phyloP scores from a whole-genome alignment of 805 yeast species.

The Myxozyma monticola region DNA sequence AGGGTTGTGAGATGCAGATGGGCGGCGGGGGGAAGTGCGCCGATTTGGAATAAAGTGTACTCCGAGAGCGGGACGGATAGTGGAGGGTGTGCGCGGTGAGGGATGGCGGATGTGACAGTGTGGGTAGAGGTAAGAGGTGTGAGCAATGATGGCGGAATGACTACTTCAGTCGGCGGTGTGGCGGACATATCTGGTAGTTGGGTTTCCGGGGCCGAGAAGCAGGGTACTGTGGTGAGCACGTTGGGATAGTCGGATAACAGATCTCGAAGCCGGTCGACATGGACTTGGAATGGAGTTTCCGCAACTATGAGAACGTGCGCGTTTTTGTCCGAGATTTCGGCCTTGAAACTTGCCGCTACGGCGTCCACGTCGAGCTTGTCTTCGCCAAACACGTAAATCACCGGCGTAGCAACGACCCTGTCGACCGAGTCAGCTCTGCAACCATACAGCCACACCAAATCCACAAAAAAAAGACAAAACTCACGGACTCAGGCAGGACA shows the following conservation, averaged over 20 bases:
- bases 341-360: slow-evolving; percentile 45
- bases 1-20: slow-evolving; percentile 72
- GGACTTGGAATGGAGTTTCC: slow-evolving; percentile 28
- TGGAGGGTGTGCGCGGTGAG: slow-evolving; percentile 31
- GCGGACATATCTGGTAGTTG: neutral
- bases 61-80: slow-evolving; percentile 41
- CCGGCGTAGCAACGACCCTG: slow-evolving; percentile 61
- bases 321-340: slow-evolving; percentile 44
- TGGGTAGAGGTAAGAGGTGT: neutral
- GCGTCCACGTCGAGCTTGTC: slow-evolving; percentile 52
- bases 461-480: neutral
- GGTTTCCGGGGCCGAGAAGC: neutral
- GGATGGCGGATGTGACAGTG: slow-evolving; percentile 16
- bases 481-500: slow-evolving; percentile 81
- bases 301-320: slow-evolving; percentile 44
- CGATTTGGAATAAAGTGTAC: slow-evolving; percentile 67
- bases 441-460: no score
- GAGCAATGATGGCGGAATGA: slow-evolving; percentile 9
- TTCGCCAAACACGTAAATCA: slow-evolving; percentile 76
- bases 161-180: slow-evolving; percentile 10
- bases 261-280: slow-evolving; percentile 13
- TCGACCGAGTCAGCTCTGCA: neutral
- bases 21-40: slow-evolving; percentile 75
- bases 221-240: slow-evolving; percentile 24
- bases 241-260: slow-evolving; percentile 12